A percentile compares a stretch with the other conserved stretches of the same genome.
phyloP scores from a whole-genome alignment of 257 asterid genomes.

The Eustoma russellianum region DNA sequence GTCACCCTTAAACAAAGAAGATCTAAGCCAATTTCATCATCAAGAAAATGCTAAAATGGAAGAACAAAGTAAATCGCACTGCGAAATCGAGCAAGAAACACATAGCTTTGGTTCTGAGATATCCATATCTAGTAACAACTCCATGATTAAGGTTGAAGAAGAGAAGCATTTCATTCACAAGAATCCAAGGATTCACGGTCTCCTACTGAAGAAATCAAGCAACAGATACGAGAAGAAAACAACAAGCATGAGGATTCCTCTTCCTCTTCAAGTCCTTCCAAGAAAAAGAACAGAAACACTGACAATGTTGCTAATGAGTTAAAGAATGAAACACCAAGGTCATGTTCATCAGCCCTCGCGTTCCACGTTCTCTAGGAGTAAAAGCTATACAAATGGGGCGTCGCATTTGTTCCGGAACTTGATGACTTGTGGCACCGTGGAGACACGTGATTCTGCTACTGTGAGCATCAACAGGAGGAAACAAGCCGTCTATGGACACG shows the following conservation, averaged over 20 bases:
- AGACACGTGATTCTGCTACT: conserved; percentile 53
- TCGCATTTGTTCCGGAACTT: conserved; percentile 44
- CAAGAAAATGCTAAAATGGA: conserved; percentile 18
- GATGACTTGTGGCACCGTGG: conserved; percentile 59
- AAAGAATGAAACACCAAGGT: too few relatives aligned
- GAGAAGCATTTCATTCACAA: too few relatives aligned
- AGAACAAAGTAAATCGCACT: conserved; percentile 26
- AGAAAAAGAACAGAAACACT: conserved; percentile 30
- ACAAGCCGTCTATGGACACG: conserved; percentile 9
- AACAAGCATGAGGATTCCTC: conserved; percentile 13
- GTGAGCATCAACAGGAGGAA: conserved; percentile 24
- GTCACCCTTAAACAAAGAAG: conserved; percentile 13
- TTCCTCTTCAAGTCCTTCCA: conserved; percentile 14
- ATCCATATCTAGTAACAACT: conserved; percentile 54
- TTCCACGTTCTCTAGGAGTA: conserved; percentile 25
- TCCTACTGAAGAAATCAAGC: conserved; percentile 9
- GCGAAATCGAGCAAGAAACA: conserved; percentile 60
- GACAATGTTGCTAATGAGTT: conserved; percentile 3
- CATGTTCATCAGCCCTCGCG: neutral
- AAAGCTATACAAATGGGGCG: conserved; percentile 30
- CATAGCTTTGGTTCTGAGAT: conserved; percentile 48
- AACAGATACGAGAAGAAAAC: conserved; percentile 12
- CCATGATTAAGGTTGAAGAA: conserved; percentile 22
- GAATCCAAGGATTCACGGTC: neutral
- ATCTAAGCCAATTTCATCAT: conserved; percentile 17